Base-by-base conservation (phyloP, 2,329 filamentous ascomycete genomes). In the Bretziella fagacearum region DNA sequence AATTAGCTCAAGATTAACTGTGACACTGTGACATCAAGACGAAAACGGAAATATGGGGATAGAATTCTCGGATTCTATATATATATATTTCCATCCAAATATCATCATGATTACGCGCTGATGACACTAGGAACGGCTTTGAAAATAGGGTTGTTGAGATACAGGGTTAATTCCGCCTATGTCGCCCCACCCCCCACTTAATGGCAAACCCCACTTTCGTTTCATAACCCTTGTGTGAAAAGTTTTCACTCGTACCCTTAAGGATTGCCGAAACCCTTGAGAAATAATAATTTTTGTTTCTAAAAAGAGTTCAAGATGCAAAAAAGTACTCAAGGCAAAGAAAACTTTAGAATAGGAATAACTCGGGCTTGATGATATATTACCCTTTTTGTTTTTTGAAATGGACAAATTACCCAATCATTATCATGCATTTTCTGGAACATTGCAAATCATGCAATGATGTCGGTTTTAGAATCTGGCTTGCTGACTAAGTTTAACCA, bases 141-240 rank as follows among this genome's bases (percentile, higher is more conserved):
- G 13, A 36, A 36, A 7, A 36, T 36, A 17, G 30, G 4, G 17
- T 10, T 10, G 30, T 33, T 33, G 17, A n/a, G 8, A 36, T 18
- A 11, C 4, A n/a, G 30, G 30, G 30, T 42, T 26, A 18, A 42
- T 2, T 42, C 20, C 20, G 39, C 7, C 3, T 2, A 11, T 36
- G 35, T 10, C n/a, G 20, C 17, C 35, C 35, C 35, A 17, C 3
- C 35, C 6, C 23, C n/a, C 5, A 20, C 8, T 43, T 30, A 30
- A 18, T 17, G 30, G 18, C 17, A 13, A 33, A 15, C 40, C 25
- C 26, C 26, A 32, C 32, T 45, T 35, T n/a, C 22, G 40, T 42
- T 42, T 15, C 8, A 20, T 43, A 43, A 43, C 40, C 40, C 40
- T 43, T 43, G 40, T 3, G 23, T 30, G 40, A 43, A 43, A 43